Percentiles rank a stretch among this genome's conserved stretches.
Evolutionary conservation across 495 filamentous ascomycete species (phyloP).

Genomic region (Astrocystis sublimbata): DNA sequence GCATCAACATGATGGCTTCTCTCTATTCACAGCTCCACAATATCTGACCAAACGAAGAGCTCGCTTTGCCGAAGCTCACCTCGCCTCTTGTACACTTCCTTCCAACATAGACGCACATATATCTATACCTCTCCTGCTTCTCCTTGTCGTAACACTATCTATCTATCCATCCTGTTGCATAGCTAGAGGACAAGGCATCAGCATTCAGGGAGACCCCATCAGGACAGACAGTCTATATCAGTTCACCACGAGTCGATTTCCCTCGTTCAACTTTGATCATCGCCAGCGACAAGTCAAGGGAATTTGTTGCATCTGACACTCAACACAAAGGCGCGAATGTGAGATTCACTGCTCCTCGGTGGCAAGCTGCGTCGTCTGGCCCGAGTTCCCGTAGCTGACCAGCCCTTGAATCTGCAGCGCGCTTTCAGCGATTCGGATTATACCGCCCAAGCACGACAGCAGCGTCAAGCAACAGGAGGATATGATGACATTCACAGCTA

Average conservation of each 20-base stretch:
- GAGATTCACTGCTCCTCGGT: slow-evolving; percentile 22
- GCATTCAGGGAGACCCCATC: neutral
- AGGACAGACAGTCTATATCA: neutral
- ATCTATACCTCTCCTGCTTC: neutral
- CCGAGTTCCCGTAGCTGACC: slow-evolving; percentile 25
- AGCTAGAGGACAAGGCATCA: neutral
- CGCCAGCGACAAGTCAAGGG: neutral
- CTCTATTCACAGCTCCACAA: slow-evolving; percentile 30
- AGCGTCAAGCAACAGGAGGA: slow-evolving; percentile 3
- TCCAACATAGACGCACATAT: slow-evolving; percentile 1
- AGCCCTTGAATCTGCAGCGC: slow-evolving; percentile 19
- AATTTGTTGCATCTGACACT: neutral
- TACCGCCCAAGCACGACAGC: slow-evolving; percentile 18
- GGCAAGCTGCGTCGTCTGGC: slow-evolving; percentile 5
- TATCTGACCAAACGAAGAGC: slow-evolving; percentile 20
- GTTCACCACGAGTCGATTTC: neutral
- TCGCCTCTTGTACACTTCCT: slow-evolving; percentile 13
- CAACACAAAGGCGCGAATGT: slow-evolving; percentile 27
- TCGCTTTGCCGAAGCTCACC: slow-evolving; percentile 2
- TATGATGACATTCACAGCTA: slow-evolving; percentile 32
- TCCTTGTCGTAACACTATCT: neutral
- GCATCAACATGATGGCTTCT: slow-evolving; percentile 24
- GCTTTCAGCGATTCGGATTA: slow-evolving; percentile 17
- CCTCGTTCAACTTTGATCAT: neutral
- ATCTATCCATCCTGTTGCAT: neutral